Conservation (phyloP, 768 basidiomycete species). For the Amanita rubescens region DNA sequence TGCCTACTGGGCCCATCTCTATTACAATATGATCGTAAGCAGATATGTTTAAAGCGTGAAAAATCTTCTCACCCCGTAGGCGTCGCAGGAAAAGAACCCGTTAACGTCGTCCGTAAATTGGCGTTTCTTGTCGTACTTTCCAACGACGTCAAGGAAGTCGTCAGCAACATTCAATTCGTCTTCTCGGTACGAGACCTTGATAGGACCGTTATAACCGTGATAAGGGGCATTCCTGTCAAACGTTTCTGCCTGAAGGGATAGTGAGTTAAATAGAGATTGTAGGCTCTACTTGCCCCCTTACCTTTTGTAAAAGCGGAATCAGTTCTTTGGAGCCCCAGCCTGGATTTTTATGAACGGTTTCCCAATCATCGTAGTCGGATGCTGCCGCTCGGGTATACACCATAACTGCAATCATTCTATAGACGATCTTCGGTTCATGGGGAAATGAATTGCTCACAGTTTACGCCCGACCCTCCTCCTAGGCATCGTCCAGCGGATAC, state of each 20-base stretch:
- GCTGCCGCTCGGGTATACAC: constrained; percentile 53
- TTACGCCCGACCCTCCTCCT: constrained; percentile 58
- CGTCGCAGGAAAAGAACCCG: constrained; percentile 33
- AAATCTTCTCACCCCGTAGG: constrained; percentile 38
- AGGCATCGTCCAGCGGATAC: constrained; percentile 42
- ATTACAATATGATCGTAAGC: background rate
- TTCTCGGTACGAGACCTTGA: constrained; percentile 39
- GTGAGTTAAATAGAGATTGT: background rate
- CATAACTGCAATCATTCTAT: constrained; percentile 25
- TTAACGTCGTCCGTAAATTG: constrained; percentile 39
- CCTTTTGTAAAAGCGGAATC: constrained; percentile 55
- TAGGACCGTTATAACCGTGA: constrained; percentile 44
- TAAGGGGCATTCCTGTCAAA: constrained; percentile 22
- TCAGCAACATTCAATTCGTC: constrained; percentile 31
- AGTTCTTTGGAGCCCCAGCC: constrained; percentile 56
- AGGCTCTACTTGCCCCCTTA: too few species aligned
- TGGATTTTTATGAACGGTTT: constrained; percentile 37
- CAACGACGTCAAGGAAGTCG: constrained; percentile 41
- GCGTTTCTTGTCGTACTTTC: constrained; percentile 41
- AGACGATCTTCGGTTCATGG: background rate
- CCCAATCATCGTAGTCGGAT: constrained; percentile 65
- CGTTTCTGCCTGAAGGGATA: constrained; percentile 29
- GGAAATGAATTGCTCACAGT: constrained; percentile 31
- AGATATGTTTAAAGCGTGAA: background rate
- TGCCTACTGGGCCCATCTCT: constrained; percentile 51